Evolutionary conservation across 2,329 filamentous ascomycete species (phyloP).

Genomic region (Phoma herbarum): DNA sequence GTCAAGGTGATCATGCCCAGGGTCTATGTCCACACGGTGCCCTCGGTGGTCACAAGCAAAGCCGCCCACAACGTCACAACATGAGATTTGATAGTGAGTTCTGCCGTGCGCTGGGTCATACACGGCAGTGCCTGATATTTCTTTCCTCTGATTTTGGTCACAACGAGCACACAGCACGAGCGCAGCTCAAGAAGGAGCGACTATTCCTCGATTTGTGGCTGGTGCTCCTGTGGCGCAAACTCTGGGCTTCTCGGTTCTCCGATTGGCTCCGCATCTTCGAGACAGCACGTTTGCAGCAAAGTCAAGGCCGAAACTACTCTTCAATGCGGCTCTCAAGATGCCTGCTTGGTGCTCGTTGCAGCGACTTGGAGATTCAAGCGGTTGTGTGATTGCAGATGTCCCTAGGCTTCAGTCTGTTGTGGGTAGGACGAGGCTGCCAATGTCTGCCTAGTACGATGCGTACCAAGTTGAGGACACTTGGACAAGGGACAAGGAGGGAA

Average conservation of each 20-base stretch:
- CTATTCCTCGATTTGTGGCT: constrained; percentile 7
- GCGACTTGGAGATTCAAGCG: not conserved
- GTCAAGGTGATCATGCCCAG: constrained; percentile 25
- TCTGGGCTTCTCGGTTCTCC: constrained; percentile 13
- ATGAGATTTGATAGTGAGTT: not conserved
- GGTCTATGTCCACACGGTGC: constrained; percentile 23
- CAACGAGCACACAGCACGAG: not conserved
- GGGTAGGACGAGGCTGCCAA: not conserved
- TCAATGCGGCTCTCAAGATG: constrained; percentile 8
- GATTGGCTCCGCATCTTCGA: constrained; percentile 12
- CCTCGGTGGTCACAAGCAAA: constrained; percentile 34
- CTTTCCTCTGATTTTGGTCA: not conserved
- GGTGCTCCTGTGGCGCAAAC: constrained; percentile 18
- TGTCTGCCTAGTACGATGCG: not conserved
- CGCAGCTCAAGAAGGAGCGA: not conserved
- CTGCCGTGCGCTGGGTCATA: constrained; percentile 3
- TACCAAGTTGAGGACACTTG: not conserved
- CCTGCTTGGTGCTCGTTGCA: not conserved
- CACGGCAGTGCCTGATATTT: not conserved
- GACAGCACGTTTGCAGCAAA: constrained; percentile 25
- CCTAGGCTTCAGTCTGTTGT: not conserved
- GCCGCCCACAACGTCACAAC: constrained; percentile 43
- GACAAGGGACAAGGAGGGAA: not conserved
- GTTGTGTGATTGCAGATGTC: not conserved
- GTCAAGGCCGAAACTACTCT: constrained; percentile 11